Conservation (phyloP, 2,329 filamentous ascomycete species). For the Pestalotiopsis sp. region DNA sequence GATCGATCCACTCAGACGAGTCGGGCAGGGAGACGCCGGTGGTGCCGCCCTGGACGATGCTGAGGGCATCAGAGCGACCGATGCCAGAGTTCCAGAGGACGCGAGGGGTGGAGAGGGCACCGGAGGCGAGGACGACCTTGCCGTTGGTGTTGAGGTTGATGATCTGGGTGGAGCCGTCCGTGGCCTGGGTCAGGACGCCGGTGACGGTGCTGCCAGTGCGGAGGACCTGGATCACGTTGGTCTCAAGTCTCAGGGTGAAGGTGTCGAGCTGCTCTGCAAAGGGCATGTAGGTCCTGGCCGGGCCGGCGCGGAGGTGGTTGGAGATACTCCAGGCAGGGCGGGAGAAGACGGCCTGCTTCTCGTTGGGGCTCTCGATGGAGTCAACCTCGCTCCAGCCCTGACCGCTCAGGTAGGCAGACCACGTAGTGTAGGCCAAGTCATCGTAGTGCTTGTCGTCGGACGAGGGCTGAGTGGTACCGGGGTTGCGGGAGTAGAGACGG, state of each 20-base stretch:
- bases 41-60: constrained; percentile 2
- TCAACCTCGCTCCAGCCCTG: neutral
- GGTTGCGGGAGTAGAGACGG: constrained; percentile 2
- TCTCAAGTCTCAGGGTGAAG: constrained; percentile 5
- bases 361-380: constrained; percentile 5
- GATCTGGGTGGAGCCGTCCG: neutral
- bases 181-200: neutral
- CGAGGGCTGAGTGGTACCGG: constrained; percentile 4
- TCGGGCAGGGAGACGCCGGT: neutral
- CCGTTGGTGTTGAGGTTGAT: constrained; percentile 7
- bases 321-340: constrained; percentile 7
- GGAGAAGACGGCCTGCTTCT: constrained; percentile 4
- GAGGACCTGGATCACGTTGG: constrained; percentile 4
- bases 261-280: constrained; percentile 3
- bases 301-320: constrained; percentile 4
- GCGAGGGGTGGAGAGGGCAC: constrained; percentile 6
- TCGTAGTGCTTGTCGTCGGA: constrained; percentile 4
- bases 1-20: constrained; percentile 3
- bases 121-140: constrained; percentile 8
- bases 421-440: constrained; percentile 1
- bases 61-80: constrained; percentile 6
- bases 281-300: constrained; percentile 5
- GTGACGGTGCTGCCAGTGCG: constrained; percentile 6
- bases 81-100: constrained; percentile 9
- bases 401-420: neutral